Evolutionary conservation across 1,284 basidiomycete genomes (phyloP), one percentile per base, ranked within the genome.

Genomic region (Spongispora temasekensis): DNA sequence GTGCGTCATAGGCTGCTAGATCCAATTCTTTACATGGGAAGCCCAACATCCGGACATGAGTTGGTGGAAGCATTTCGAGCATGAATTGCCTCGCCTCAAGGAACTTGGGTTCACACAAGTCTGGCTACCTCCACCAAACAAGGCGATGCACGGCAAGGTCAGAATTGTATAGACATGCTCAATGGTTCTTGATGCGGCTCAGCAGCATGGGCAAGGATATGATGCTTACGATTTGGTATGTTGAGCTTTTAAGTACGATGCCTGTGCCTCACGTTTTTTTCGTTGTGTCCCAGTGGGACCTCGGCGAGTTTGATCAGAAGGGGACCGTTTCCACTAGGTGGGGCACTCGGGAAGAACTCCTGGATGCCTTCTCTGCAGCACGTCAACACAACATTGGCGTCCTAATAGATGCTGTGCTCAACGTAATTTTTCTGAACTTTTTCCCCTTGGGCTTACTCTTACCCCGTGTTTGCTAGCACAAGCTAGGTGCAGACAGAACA

Each of bases 241-340:
- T 69, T 50, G 25, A 10, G 27, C 27, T 28, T 52, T 17, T 23
- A 27, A 3, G 15, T 35, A 10, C n/a, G 52, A 21, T 2, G 30
- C 55, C 7, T 30, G 3, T n/a, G 15, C 17, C 50, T 58, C 48
- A 44, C 30, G 15, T 40, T 40, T 40, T 51, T 27, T 42, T 31
- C 19, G 30, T 27, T 57, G 28, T 53, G 34, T 54, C 25, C 28
- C 61, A 94, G 84, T 95, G 91, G 91, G 94, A 95, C 72, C 78
- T 98, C 12, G 96, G 96, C 53, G 95, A 98, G 78, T 98, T 97
- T 67, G 78, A 94, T 56, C 91, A 93, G 74, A 96, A 94, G 74
- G 91, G 90, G 13, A 78, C 83, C n/a, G 76, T 85, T 55, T 75
- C 80, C 10, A 98, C 95, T n/a, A 86, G 95, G 64, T 98, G 95